Conservation (phyloP, 768 basidiomycete species). For the Lactifluus hygrophoroides region DNA sequence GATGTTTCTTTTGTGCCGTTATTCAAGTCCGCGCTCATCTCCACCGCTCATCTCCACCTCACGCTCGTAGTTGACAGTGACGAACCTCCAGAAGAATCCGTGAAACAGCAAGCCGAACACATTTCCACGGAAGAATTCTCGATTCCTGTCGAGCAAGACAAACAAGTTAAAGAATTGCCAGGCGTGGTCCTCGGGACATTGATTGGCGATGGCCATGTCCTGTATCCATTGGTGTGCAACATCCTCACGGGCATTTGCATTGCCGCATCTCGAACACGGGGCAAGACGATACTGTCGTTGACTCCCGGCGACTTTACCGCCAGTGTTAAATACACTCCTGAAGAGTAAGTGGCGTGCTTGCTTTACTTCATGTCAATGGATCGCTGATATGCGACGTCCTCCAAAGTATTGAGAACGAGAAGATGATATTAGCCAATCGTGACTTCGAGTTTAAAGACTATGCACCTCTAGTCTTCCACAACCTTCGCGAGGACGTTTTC, state of each 20-base stretch:
- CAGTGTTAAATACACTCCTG: slow-evolving; percentile 92
- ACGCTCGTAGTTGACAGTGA: slow-evolving; percentile 31
- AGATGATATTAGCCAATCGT: slow-evolving; percentile 95
- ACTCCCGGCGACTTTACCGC: slow-evolving; percentile 83
- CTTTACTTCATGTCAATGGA: slow-evolving; percentile 13
- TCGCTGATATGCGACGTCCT: neutral
- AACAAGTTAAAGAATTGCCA: slow-evolving; percentile 43
- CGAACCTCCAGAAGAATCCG: slow-evolving; percentile 46
- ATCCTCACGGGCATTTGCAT: slow-evolving; percentile 99
- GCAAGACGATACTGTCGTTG: slow-evolving; percentile 81
- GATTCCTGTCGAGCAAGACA: slow-evolving; percentile 66
- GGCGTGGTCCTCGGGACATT: slow-evolving; percentile 73
- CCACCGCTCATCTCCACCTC: no score
- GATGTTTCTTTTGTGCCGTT: no score
- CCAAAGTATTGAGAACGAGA: slow-evolving; percentile 84
- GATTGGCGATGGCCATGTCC: slow-evolving; percentile 97
- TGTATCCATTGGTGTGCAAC: slow-evolving; percentile 99
- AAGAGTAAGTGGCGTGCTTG: slow-evolving; percentile 56
- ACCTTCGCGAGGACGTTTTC: slow-evolving; percentile 89
- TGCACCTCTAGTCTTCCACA: slow-evolving; percentile 99
- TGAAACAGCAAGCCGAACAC: slow-evolving; percentile 78
- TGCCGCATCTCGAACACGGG: slow-evolving; percentile 92
- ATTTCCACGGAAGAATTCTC: slow-evolving; percentile 70
- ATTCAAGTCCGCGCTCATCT: no score
- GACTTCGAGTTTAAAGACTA: slow-evolving; percentile 99